Percentiles rank a stretch among this genome's conserved stretches.
phyloP scores from a whole-genome alignment of 768 basidiomycete species.

The Tulasnella sp. region DNA sequence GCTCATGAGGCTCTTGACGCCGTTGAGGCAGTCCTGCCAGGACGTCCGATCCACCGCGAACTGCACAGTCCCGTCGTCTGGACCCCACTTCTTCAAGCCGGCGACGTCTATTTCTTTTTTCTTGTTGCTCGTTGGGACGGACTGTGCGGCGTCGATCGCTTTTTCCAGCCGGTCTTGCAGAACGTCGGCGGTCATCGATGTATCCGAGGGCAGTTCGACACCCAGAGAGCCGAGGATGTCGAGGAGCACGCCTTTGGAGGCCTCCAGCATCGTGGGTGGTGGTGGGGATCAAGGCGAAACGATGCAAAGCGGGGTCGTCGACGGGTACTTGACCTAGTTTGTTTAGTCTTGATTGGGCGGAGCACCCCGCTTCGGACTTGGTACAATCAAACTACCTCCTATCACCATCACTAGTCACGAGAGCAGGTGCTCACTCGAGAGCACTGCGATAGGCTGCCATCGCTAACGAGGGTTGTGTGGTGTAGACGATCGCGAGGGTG shows the following conservation, averaged over 20 bases:
- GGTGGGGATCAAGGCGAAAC: background rate
- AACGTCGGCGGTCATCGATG: background rate
- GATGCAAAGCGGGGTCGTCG: no score
- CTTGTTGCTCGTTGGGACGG: background rate
- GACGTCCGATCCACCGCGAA: background rate
- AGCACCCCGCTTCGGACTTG: no score
- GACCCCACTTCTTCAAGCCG: background rate
- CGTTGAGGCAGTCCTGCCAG: background rate
- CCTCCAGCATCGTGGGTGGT: background rate
- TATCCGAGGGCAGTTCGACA: background rate
- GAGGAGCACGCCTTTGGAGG: background rate
- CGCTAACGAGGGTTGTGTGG: background rate
- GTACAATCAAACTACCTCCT: no score
- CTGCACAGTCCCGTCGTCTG: background rate
- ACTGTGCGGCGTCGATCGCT: constrained; percentile 1
- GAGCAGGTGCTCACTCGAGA: background rate
- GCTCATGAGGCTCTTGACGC: background rate
- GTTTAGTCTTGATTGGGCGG: background rate
- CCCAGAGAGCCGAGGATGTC: background rate
- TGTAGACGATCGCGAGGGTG: background rate
- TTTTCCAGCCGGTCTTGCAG: background rate
- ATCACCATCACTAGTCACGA: background rate
- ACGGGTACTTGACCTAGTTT: background rate
- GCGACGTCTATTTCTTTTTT: background rate
- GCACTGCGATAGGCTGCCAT: background rate